A percentile compares a stretch with the other conserved stretches of the same genome.
phyloP scores from a whole-genome alignment of 2,329 filamentous ascomycete genomes.

The Shiraia bambusicola region DNA sequence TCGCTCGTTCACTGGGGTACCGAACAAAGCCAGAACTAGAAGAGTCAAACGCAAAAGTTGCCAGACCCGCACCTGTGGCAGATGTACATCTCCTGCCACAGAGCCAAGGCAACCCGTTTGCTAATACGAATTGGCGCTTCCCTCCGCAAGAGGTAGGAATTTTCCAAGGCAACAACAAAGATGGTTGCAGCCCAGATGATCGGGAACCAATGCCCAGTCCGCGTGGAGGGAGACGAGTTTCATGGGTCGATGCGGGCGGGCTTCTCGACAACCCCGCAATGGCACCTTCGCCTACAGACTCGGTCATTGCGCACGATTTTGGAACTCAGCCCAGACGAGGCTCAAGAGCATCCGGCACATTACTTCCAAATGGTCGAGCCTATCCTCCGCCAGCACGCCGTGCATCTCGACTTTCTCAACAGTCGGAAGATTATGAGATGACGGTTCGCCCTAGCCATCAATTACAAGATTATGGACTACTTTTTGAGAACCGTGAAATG shows the following conservation, averaged over 20 bases:
- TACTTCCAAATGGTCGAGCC: constrained; percentile 25
- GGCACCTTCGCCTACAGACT: constrained; percentile 36
- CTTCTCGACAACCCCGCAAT: constrained; percentile 58
- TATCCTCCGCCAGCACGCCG: constrained; percentile 31
- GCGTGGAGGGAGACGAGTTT: constrained; percentile 57
- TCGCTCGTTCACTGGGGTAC: constrained; percentile 78
- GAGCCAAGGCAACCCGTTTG: constrained; percentile 26
- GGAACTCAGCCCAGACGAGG: constrained; percentile 35
- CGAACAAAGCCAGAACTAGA: constrained; percentile 58
- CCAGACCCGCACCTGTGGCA: constrained; percentile 43
- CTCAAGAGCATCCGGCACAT: constrained; percentile 33
- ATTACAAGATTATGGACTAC: constrained; percentile 28
- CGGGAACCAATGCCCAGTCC: constrained; percentile 44
- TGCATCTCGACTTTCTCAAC: constrained; percentile 36
- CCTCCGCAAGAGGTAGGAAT: constrained; percentile 21
- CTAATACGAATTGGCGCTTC: constrained; percentile 39
- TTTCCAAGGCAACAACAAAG: constrained; percentile 23
- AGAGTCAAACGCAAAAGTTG: constrained; percentile 44
- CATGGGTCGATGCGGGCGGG: constrained; percentile 84
- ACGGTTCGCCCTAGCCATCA: constrained; percentile 21
- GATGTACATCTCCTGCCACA: constrained; percentile 29
- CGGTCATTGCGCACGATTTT: constrained; percentile 47
- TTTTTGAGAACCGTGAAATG: constrained; percentile 29
- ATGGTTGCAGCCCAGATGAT: constrained; percentile 19
- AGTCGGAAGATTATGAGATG: constrained; percentile 39